Percentiles rank a stretch among this genome's conserved stretches.
phyloP scores from a whole-genome alignment of 192 early-diverging fungal species.

The Hyaloraphidium curvatum region DNA sequence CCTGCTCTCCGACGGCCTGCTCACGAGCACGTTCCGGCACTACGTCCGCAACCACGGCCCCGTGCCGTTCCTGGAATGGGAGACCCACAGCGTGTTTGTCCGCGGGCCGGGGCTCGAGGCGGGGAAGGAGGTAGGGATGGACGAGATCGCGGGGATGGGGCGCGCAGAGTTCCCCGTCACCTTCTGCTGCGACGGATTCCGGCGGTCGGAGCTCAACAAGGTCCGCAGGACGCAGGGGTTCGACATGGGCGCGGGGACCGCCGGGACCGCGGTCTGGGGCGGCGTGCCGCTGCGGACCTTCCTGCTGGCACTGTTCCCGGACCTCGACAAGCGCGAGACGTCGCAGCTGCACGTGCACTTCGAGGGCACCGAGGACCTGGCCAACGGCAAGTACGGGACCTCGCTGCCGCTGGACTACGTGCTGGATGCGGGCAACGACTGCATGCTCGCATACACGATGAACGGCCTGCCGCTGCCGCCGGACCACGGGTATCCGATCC shows the following conservation, averaged over 20 bases:
- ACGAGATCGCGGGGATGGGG: slow-evolving; percentile 18
- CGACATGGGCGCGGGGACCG: slow-evolving; percentile 31
- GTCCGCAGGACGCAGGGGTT: slow-evolving; percentile 34
- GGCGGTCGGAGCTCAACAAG: slow-evolving; percentile 49
- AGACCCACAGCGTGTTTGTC: slow-evolving; percentile 21
- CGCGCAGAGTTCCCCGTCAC: slow-evolving; percentile 29
- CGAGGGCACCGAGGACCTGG: not conserved
- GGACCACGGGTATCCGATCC: slow-evolving; percentile 73
- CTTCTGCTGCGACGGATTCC: slow-evolving; percentile 41
- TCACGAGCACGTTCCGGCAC: slow-evolving; percentile 37
- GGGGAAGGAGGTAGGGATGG: slow-evolving; percentile 12
- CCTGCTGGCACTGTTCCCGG: slow-evolving; percentile 4
- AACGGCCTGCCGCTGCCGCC: slow-evolving; percentile 47
- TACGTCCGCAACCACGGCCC: slow-evolving; percentile 53
- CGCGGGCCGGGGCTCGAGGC: slow-evolving; percentile 13
- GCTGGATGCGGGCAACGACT: slow-evolving; percentile 46
- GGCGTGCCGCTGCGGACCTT: slow-evolving; percentile 34
- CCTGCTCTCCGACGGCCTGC: slow-evolving; percentile 23
- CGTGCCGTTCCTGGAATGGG: slow-evolving; percentile 28
- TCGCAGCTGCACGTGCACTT: slow-evolving; percentile 7
- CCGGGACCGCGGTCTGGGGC: slow-evolving; percentile 34
- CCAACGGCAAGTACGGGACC: slow-evolving; percentile 51
- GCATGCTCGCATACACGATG: slow-evolving; percentile 62
- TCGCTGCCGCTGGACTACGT: slow-evolving; percentile 39
- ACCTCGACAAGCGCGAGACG: not conserved